Base-by-base conservation (phyloP, 441 rosid genomes). In the Adansonia gregorii region DNA sequence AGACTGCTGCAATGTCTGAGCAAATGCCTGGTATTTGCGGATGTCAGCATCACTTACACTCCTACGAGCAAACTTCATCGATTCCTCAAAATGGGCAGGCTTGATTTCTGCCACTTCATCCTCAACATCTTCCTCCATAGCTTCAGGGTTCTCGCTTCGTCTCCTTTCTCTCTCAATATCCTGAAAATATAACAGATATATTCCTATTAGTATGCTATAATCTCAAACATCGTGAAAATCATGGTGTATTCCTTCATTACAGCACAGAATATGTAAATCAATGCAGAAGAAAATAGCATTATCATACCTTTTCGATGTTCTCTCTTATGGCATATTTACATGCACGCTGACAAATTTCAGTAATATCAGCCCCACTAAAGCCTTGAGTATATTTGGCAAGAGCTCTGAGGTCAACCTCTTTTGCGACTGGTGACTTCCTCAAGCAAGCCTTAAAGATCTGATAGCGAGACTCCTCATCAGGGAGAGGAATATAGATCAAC, bases 21-120 rank as follows among this genome's bases (percentile, higher is more conserved):
- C 35, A 27, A 27, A 27, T 27, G 35, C 35, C 35, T 89, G 92
- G 80, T 87, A 89, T 77, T 89, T 89, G 76, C 92, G 86, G 43
- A 89, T 89, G 72, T 89, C 92, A 0, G 92, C 92, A 80, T 89
- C 92, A 17, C 90, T 89, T 64, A 89, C 92, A 87, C 92, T 89
- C 79, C 90, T 85, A 6, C 91, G 82, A 14, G 93, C 91, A 66
- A 79, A 88, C 79, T 89, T 89, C 91, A 89, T 89, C 58, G 93
- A 88, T 80, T 89, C 93, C 85, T 88, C 93, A 10, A 89, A 89
- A 60, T 89, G 93, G 0, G 90, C 90, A 1, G 93, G 84, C 76
- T 85, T 88, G 76, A 89, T 89, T 86, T 89, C 91, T 1, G 93
- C 82, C 64, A 89, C 85, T 39, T 86, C 93, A 14, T 89, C 90